Percentiles rank a stretch among this genome's conserved stretches.
phyloP scores from a whole-genome alignment of 1,139 yeast species.

The Eremothecium cymbalariae region DNA sequence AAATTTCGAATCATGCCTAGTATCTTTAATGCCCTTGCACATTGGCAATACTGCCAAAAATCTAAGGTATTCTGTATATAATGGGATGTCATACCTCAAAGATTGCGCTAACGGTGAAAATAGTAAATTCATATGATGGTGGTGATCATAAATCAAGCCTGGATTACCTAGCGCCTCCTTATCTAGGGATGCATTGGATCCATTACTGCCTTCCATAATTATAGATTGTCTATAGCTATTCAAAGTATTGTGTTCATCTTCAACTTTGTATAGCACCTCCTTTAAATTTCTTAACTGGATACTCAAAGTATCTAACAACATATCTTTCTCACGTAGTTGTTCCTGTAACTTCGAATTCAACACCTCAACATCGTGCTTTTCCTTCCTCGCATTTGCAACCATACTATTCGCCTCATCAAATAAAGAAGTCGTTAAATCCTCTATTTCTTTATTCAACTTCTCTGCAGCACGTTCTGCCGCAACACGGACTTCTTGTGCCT shows the following conservation, averaged over 20 bases:
- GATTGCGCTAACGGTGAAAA: constrained; percentile 52
- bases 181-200: constrained; percentile 18
- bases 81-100: constrained; percentile 49
- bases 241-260: constrained; percentile 29
- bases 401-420: constrained; percentile 75
- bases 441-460: constrained; percentile 60
- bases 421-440: constrained; percentile 64
- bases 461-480: constrained; percentile 51
- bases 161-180: constrained; percentile 17
- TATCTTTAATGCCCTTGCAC: constrained; percentile 31
- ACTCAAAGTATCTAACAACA: constrained; percentile 55
- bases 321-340: constrained; percentile 66
- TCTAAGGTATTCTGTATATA: constrained; percentile 33
- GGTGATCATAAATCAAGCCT: constrained; percentile 9
- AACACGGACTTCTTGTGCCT: constrained; percentile 30
- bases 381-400: constrained; percentile 65
- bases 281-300: constrained; percentile 67
- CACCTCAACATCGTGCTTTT: constrained; percentile 45
- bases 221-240: constrained; percentile 17
- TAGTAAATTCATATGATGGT: constrained; percentile 14
- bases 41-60: constrained; percentile 31
- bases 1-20: constrained; percentile 44
- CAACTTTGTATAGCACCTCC: constrained; percentile 42
- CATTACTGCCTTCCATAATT: constrained; percentile 14
- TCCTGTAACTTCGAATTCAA: constrained; percentile 47